Base-by-base conservation (phyloP, 164 flowering plant genomes). In the Macadamia integrifolia region DNA sequence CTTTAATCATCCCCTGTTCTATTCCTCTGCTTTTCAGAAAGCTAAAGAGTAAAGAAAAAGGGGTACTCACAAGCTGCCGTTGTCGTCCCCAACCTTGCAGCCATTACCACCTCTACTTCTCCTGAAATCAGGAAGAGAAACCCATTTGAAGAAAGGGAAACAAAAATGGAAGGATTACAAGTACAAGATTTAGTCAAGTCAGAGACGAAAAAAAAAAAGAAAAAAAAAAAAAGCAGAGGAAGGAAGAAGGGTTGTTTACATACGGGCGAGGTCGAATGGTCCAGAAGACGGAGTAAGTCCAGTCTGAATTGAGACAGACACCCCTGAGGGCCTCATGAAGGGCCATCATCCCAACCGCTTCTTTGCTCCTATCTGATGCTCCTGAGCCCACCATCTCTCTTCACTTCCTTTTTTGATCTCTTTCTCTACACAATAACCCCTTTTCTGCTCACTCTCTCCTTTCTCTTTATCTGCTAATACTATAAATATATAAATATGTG, bases 271-370 rank as follows among this genome's bases (percentile, higher is more conserved):
- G 97, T 72, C 97, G 85, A 70, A 90, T 90, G 75, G 92, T 90
- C 97, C 93, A 90, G 91, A 90, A 90, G 69, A 90, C 93, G 81
- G 93, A 87, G 87, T 90, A 90, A 81, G 87, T 88, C 98, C 98
- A 93, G 80, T 93, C 97, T 60, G 98, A 78, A 81, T 82, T 86
- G 69, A 91, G 85, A 83, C 97, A 93, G 80, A 91, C 89, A 73
- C 78, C 84, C 82, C 94, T 82, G 58, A 93, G 98, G 74, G 98
- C 91, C 80, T 91, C 98, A 75, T 93, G 98, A 84, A 93, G 97
- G 76, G 97, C 98, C 97, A 93, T 89, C 98, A 93, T 93, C 86
- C 98, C 97, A 74, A 93, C 97, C 12, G 97, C 98, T 82, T 93
- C 98, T 87, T 91, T 93, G 96, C 96, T 91, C 69, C 97, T 93